Evolutionary conservation across 495 filamentous ascomycete species (phyloP), one percentile per base, ranked within the genome.

Genomic region (Cairneyella variabilis): DNA sequence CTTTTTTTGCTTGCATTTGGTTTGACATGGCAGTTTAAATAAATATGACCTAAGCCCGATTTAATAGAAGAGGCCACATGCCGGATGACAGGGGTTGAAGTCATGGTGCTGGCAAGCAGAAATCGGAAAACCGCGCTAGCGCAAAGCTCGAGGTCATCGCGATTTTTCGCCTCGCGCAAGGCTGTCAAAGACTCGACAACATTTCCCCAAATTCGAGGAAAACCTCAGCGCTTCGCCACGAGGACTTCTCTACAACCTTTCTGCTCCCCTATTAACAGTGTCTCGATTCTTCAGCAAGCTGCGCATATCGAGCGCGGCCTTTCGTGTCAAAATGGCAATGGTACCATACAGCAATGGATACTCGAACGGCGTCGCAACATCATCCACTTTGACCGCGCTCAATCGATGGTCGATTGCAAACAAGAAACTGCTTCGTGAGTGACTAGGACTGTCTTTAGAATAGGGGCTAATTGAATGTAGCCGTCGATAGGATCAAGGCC

Each of bases 321-420:
- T 36, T 0, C 26, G 28, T 16, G 14, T 17, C 25, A 55, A 10
- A n/a, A 64, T 64, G 61, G 38, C 57, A 28, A 38, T 27, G 16
- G 8, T 23, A 9, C 39, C 41, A 12, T 42, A 53, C 40, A 32
- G 48, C 38, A 36, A 48, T 27, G 52, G 36, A 8, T 38, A 30
- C 21, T 38, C 16, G 6, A 53, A 56, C 41, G 51, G 43, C 16
- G 20, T 16, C 18, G 21, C 48, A 4, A 67, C 37, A 66, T 71
- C 40, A 12, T 62, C 83, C 59, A 93, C 89, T 1, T 63, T 85
- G 53, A 95, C 90, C 10, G 80, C 83, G 30, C 72, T 95, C 41
- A 82, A 82, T 63, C 72, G 91, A 60, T 96, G 91, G 91, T 93
- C 89, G 11, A 80, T 89, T 53, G 69, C 79, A 42, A 78, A 83